phyloP scores from a whole-genome alignment of 2,329 filamentous ascomycete species.

The Stenocarpella maydis region DNA sequence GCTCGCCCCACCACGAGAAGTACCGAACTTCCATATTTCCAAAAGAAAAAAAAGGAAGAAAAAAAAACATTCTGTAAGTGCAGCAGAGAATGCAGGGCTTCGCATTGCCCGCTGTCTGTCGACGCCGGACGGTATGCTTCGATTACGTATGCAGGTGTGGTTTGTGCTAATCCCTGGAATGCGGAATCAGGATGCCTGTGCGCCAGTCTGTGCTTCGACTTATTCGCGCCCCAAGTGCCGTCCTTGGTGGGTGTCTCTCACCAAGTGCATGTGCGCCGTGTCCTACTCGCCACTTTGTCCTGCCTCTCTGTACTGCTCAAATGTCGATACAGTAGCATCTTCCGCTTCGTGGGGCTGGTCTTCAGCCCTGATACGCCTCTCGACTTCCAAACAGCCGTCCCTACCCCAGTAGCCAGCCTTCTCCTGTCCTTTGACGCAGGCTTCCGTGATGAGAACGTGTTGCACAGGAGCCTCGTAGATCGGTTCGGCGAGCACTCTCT shows the following conservation, averaged over 20 bases:
- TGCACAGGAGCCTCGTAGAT: conserved; percentile 84
- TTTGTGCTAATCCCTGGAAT: background rate
- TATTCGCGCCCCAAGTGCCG: background rate
- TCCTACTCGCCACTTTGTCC: conserved; percentile 45
- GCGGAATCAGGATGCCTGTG: background rate
- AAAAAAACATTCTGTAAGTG: background rate
- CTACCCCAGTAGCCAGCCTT: conserved; percentile 72
- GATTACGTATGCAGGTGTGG: background rate
- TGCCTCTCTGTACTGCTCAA: conserved; percentile 44
- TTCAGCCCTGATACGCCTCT: conserved; percentile 73
- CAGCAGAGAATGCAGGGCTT: background rate
- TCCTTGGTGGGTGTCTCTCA: background rate
- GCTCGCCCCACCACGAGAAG: background rate
- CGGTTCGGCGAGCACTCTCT: conserved; percentile 78
- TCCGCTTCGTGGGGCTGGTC: conserved; percentile 45
- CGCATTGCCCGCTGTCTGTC: background rate
- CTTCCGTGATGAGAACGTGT: conserved; percentile 78
- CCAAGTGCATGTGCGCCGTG: too few species aligned
- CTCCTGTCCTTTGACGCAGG: conserved; percentile 69
- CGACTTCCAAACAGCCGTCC: conserved; percentile 74
- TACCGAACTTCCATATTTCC: background rate
- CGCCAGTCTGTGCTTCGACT: background rate
- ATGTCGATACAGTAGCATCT: conserved; percentile 30
- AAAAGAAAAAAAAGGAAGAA: too few species aligned
- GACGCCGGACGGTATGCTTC: background rate